phyloP scores from a whole-genome alignment of 257 asterid genomes.

The Nicotiana attenuata region DNA sequence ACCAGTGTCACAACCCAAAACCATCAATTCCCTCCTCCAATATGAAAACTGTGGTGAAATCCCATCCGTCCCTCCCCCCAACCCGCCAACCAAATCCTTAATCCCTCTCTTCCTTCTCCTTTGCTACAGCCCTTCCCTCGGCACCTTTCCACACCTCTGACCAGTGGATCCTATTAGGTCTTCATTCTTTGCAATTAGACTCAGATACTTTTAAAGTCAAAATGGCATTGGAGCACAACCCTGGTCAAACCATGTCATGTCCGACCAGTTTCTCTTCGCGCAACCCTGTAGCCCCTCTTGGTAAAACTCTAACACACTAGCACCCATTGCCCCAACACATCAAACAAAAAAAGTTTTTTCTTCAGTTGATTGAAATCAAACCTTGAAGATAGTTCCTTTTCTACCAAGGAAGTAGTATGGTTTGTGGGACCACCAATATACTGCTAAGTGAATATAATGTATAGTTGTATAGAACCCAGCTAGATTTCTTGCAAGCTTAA shows the following conservation, averaged over 20 bases:
- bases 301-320: neutral
- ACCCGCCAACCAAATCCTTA: neutral
- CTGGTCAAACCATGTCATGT: neutral
- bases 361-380: neutral
- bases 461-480: no score
- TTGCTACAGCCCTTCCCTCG: neutral
- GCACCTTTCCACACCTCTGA: neutral
- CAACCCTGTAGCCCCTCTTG: neutral
- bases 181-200: neutral
- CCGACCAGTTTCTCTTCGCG: neutral
- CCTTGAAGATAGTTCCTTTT: neutral
- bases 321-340: neutral
- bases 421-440: neutral
- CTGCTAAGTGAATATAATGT: neutral
- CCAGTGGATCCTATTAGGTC: neutral
- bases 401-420: neutral
- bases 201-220: neutral
- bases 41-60: neutral
- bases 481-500: no score
- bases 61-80: constrained; percentile 30
- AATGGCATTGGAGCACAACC: neutral
- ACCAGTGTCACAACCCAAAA: neutral
- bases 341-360: neutral
- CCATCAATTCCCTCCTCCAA: neutral
- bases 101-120: neutral